These are phyloP conservation scores for Pseudogymnoascus sp. DNA, from an alignment of 2,329 filamentous ascomycete species.

Conservation along the genomic window DNA sequence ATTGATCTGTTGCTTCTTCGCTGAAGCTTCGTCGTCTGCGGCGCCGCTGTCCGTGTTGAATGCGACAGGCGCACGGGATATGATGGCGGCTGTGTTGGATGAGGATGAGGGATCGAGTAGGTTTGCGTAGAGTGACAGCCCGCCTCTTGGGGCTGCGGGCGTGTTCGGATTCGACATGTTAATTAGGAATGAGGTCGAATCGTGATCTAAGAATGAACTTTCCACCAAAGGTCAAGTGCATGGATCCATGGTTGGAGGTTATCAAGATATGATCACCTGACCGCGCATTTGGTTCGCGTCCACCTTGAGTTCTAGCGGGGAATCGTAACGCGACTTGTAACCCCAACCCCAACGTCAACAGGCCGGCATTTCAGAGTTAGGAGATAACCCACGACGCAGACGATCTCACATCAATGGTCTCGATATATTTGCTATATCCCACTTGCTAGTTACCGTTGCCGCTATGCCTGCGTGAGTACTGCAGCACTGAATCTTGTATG, in stretches of 20 bases:
- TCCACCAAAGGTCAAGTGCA: background rate
- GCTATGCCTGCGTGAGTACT: slow-evolving; percentile 13
- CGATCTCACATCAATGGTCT: background rate
- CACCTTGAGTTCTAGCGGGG: background rate
- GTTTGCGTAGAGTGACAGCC: slow-evolving; percentile 75
- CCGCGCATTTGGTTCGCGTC: slow-evolving; percentile 10
- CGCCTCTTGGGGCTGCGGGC: slow-evolving; percentile 32
- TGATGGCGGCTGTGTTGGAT: slow-evolving; percentile 40
- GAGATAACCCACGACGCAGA: background rate
- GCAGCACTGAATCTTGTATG: background rate
- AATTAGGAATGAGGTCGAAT: background rate
- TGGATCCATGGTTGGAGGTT: background rate
- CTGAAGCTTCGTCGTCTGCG: slow-evolving; percentile 33
- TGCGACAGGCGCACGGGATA: slow-evolving; percentile 65
- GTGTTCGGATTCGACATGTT: slow-evolving; percentile 24
- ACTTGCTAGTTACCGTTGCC: background rate
- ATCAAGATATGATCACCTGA: slow-evolving; percentile 12
- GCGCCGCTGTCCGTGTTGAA: slow-evolving; percentile 50
- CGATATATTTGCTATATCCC: slow-evolving; percentile 1
- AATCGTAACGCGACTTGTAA: slow-evolving; percentile 1
- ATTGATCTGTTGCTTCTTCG: slow-evolving; percentile 52
- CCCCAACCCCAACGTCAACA: background rate
- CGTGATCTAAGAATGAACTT: background rate
- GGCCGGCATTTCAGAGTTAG: background rate
- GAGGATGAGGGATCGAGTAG: slow-evolving; percentile 54